Conservation (phyloP, 345 rosid species). For the Microthlaspi erraticum region DNA sequence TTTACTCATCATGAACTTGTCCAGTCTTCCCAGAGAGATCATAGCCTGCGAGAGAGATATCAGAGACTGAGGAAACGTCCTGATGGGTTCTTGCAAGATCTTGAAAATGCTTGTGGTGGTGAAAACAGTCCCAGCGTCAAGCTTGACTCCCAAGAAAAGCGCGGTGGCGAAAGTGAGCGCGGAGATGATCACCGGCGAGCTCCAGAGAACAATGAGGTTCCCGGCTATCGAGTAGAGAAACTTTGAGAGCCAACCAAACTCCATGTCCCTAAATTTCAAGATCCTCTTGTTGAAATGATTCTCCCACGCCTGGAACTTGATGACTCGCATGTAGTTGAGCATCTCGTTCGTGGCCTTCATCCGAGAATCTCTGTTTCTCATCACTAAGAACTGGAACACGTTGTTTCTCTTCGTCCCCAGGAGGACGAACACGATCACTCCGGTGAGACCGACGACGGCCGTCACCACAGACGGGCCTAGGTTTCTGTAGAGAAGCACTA, state of each 20-base stretch:
- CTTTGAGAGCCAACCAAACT: slow-evolving; percentile 81
- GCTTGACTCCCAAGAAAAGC: slow-evolving; percentile 62
- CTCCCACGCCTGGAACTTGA: slow-evolving; percentile 98
- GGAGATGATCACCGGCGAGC: slow-evolving; percentile 78
- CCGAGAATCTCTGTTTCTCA: slow-evolving; percentile 80
- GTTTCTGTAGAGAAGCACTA: slow-evolving; percentile 66
- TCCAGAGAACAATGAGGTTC: slow-evolving; percentile 78
- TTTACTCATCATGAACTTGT: slow-evolving; percentile 75
- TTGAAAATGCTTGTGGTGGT: slow-evolving; percentile 84
- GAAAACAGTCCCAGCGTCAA: slow-evolving; percentile 88
- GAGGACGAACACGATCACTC: slow-evolving; percentile 54
- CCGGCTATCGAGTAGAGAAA: slow-evolving; percentile 75
- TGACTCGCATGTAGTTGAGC: slow-evolving; percentile 91
- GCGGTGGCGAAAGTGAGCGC: slow-evolving; percentile 81
- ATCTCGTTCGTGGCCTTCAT: slow-evolving; percentile 96
- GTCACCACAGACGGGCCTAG: slow-evolving; percentile 69
- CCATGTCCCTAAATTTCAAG: slow-evolving; percentile 66
- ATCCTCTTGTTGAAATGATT: slow-evolving; percentile 87
- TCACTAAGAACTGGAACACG: slow-evolving; percentile 66
- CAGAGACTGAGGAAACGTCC: slow-evolving; percentile 90
- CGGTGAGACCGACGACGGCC: slow-evolving; percentile 58
- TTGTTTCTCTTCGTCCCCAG: slow-evolving; percentile 72
- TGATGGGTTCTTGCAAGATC: slow-evolving; percentile 92
- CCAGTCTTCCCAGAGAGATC: slow-evolving; percentile 84
- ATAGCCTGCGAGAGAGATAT: slow-evolving; percentile 91